Base-by-base conservation (phyloP, 2,329 filamentous ascomycete species). In the Aspergillus caelatus region DNA sequence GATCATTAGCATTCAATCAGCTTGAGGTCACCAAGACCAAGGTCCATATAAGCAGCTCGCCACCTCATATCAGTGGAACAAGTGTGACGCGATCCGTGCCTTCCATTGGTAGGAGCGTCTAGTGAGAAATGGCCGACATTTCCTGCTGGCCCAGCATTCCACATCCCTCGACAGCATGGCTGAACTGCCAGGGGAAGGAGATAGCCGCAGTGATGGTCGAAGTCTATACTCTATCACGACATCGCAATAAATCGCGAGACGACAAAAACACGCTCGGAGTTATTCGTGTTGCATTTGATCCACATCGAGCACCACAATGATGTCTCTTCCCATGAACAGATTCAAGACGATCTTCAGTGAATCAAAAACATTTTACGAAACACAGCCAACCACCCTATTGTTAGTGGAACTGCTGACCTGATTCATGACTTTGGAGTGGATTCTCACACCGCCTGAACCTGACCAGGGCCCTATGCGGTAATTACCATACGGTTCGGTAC, bases 111-210 rank as follows among this genome's bases (percentile, higher is more conserved):
- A 32, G 48, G 10, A 19, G 14, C 16, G 14, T 41, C 16, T 39
- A 5, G 34, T 5, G 12, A 36, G 34, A 36, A 36, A 36, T 36
- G 12, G 34, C 14, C 34, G 14, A 7, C 34, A 41, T 28, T 30
- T 14, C 26, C 26, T 30, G 14, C 26, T 46, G 52, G 26, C 11
- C 34, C 34, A 56, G 58, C 67, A 70, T 70, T 70, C 68, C 64
- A 32, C 59, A 67, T 64, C 62, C 68, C 68, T 70, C 43, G 63
- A 57, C 65, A 67, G 58, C 64, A 69, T 66, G 52, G 58, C 63
- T 41, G 16, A 16, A 41, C 39, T 67, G 39, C 39, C 58, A 50
- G 56, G 48, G 61, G 6, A 28, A 16, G 34, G 39, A 45, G 52
- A 52, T 52, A 52, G 21, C 23, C 43, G 21, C 11, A 46, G 9